Evolutionary conservation across 2,329 filamentous ascomycete genomes (phyloP), one percentile per base, ranked within the genome.

Genomic region (Botrytis tulipae): DNA sequence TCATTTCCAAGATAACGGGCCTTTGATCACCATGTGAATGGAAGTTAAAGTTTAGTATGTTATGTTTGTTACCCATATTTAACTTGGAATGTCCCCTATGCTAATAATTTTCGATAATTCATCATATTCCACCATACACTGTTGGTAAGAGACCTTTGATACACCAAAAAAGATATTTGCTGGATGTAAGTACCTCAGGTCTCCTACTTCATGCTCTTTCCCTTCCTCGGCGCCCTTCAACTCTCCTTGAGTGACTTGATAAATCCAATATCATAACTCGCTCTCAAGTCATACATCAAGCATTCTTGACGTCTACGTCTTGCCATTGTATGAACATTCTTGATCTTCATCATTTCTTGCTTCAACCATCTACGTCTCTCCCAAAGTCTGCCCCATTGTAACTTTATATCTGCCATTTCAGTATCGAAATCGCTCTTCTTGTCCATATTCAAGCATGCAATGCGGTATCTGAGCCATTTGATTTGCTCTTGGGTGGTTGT

Each of bases 341-440:
- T 67, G 51, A 69, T 72, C 29, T 20, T 51, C 62, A 25, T 29
- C 63, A 72, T 54, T 51, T 72, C 71, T 35, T 20, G n/a, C 48
- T 20, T 67, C 40, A 69, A 29, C 71, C 71, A 69, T 68, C 44
- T 48, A 16, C 65, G 71, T 69, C 63, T 72, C 22, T 68, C 44
- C 40, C 7, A 37, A 10, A 72, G 40, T 10, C 32, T 25, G 59
- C 22, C 40, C 71, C 62, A 61, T 29, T 60, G 51, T 18, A 20
- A 32, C 12, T 32, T 40, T 22, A 59, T 25, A 29, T 32, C 18
- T 32, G 66, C n/a, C 37, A 32, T 42, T 14, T 69, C 48, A 4
- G 18, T 42, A 57, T 57, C 6, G 0, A 16, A 2, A 10, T 44
- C n/a, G 3, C 20, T n/a, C 0, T 16, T 57, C 16, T 32, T 44